phyloP scores from a whole-genome alignment of 2,329 filamentous ascomycete species.

The Calonectria multiphialidica region DNA sequence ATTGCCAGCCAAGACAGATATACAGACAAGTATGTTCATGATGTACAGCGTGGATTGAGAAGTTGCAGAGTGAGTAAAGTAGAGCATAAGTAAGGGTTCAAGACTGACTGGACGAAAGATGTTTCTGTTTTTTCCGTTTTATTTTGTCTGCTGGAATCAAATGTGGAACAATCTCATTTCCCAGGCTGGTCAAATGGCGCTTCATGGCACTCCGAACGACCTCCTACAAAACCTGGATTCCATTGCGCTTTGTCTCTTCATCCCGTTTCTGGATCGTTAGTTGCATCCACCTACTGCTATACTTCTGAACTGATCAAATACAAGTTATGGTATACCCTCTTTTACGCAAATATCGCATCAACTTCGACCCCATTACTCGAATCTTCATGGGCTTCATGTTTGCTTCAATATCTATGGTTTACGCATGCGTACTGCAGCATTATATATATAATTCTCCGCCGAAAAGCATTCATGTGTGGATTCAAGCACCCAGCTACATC shows the following conservation, averaged over 20 bases:
- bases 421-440: slow-evolving; percentile 32
- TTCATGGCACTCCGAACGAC: slow-evolving; percentile 42
- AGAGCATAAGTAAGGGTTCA: too few relatives aligned
- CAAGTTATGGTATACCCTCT: slow-evolving; percentile 31
- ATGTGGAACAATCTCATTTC: slow-evolving; percentile 51
- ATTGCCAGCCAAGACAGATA: slow-evolving; percentile 38
- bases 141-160: slow-evolving; percentile 35
- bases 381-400: slow-evolving; percentile 39
- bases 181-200: slow-evolving; percentile 38
- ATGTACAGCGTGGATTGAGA: slow-evolving; percentile 36
- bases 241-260: slow-evolving; percentile 42
- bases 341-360: slow-evolving; percentile 32
- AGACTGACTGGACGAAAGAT: slow-evolving; percentile 30
- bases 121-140: slow-evolving; percentile 27
- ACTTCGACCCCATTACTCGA: slow-evolving; percentile 34
- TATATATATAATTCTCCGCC: slow-evolving; percentile 36
- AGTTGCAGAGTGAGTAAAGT: slow-evolving; percentile 43
- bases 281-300: background rate
- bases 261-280: slow-evolving; percentile 42
- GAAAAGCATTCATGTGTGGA: slow-evolving; percentile 21
- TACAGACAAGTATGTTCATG: slow-evolving; percentile 38
- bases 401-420: slow-evolving; percentile 37
- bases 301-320: background rate
- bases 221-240: slow-evolving; percentile 44
- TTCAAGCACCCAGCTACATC: slow-evolving; percentile 18